These are phyloP conservation scores for Skeletonema tropicum DNA, from an alignment of 108 stramenopile species.

Conservation along the genomic window DNA sequence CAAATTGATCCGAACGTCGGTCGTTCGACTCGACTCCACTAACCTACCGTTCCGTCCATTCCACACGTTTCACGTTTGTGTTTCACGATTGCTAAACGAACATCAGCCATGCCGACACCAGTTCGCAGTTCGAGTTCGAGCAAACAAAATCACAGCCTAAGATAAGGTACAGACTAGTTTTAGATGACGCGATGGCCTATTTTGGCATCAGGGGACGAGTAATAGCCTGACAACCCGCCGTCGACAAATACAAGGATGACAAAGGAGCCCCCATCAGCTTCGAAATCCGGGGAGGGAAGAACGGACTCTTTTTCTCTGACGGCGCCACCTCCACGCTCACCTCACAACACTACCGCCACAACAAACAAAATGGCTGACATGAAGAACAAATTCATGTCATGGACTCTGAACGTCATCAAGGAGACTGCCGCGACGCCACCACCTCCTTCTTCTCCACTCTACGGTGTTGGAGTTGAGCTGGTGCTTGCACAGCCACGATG, in stretches of 20 bases:
- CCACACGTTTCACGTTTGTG: too few relatives aligned
- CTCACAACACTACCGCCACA: background rate
- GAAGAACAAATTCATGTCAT: slow-evolving; percentile 16
- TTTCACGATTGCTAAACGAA: too few relatives aligned
- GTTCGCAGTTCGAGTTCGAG: too few relatives aligned
- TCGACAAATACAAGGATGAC: background rate
- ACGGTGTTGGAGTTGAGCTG: slow-evolving; percentile 17
- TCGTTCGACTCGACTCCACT: too few relatives aligned
- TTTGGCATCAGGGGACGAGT: background rate
- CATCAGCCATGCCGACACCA: too few relatives aligned
- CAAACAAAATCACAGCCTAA: too few relatives aligned
- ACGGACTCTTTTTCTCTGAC: background rate
- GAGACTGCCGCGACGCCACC: slow-evolving; percentile 5
- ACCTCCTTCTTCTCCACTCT: background rate
- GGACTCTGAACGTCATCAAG: slow-evolving; percentile 44
- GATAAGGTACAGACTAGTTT: too few relatives aligned
- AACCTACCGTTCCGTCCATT: too few relatives aligned
- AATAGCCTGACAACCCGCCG: too few relatives aligned
- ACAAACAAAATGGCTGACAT: slow-evolving; percentile 3
- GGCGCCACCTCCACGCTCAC: background rate
- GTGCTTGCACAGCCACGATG: slow-evolving; percentile 1
- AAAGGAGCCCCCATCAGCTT: background rate
- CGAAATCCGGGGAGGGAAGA: background rate
- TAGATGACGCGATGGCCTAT: background rate
- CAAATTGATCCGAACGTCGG: too few relatives aligned